Evolutionary conservation across 768 basidiomycete genomes (phyloP), one percentile per base, ranked within the genome.

Genomic region (Auriscalpium orientale): DNA sequence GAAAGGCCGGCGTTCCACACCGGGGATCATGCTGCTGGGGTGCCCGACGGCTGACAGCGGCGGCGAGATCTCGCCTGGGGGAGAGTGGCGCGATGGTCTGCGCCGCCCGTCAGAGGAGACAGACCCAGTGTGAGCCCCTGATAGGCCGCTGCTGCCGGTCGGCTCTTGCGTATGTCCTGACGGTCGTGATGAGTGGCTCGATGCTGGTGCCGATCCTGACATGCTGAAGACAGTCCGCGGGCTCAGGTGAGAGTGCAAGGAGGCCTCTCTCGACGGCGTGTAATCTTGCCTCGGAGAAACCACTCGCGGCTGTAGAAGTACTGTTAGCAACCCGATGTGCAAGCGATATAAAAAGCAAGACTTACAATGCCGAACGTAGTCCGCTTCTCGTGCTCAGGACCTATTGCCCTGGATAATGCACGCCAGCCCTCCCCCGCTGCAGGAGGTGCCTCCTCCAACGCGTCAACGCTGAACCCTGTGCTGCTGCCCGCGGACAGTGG

Each of bases 401-500:
- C 67, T 4, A 67, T 55, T 18, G 70, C 71, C 37, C 74, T 64
- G 9, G 82, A 72, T 57, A 88, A 71, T 11, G 73, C 72, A 56
- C 80, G 74, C 88, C 88, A 89, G 5, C 78, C 72, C 54, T 78
- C 79, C 18, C 75, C 76, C 22, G 87, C 81, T 54, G 65, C 65
- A 3, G 88, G 87, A 8, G 88, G 87, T 21, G 76, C 83, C 36
- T 87, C 84, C 58, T 90, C 88, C 15, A 87, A 70, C 6, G 87
- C 65, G 64, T 89, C 85, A 18, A 83, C 76, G 3, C 75, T 69
- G 53, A 83, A 65, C 6, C 56, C 62, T 3, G 61, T 61, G 43
- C 60, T 60, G n/a, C 49, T 46, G 7, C 62, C 64, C 13, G 58
- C 55, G 8, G 58, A 56, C 20, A 28, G 52, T 13, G 44, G 38